phyloP scores from a whole-genome alignment of 1,284 basidiomycete genomes.

The Sanghuangporus sanghuang region DNA sequence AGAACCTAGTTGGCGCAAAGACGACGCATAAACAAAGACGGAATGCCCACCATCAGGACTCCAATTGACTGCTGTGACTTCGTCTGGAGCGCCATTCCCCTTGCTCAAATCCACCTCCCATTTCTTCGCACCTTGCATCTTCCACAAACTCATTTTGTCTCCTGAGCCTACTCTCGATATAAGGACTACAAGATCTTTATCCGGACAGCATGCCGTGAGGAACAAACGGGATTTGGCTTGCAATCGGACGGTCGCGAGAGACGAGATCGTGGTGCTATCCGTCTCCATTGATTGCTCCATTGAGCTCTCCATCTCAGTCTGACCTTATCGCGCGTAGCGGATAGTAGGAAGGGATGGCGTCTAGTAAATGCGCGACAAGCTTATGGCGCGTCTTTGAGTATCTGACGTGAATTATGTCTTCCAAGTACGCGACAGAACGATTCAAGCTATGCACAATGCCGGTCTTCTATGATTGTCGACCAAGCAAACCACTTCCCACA shows the following conservation, averaged over 20 bases:
- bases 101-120: slow-evolving; percentile 66
- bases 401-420: no score
- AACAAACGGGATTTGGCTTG: slow-evolving; percentile 54
- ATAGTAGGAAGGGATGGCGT: not conserved
- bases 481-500: no score
- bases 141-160: slow-evolving; percentile 72
- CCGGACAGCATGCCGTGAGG: slow-evolving; percentile 69
- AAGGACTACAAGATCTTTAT: slow-evolving; percentile 73
- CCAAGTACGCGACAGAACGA: no score
- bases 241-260: slow-evolving; percentile 53
- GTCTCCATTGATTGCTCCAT: slow-evolving; percentile 30
- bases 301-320: not conserved
- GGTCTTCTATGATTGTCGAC: no score
- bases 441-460: no score
- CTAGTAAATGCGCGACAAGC: not conserved
- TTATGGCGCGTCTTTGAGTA: not conserved
- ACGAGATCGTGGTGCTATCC: slow-evolving; percentile 30
- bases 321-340: not conserved
- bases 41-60: slow-evolving; percentile 65
- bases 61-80: slow-evolving; percentile 63
- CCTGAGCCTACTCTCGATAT: slow-evolving; percentile 58
- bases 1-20: not conserved
- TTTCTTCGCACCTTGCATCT: slow-evolving; percentile 68
- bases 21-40: not conserved
- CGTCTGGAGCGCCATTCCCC: slow-evolving; percentile 37